These are phyloP conservation scores for Nannochloris sp. DNA, from an alignment of 139 green algal species.

Conservation along the genomic window DNA sequence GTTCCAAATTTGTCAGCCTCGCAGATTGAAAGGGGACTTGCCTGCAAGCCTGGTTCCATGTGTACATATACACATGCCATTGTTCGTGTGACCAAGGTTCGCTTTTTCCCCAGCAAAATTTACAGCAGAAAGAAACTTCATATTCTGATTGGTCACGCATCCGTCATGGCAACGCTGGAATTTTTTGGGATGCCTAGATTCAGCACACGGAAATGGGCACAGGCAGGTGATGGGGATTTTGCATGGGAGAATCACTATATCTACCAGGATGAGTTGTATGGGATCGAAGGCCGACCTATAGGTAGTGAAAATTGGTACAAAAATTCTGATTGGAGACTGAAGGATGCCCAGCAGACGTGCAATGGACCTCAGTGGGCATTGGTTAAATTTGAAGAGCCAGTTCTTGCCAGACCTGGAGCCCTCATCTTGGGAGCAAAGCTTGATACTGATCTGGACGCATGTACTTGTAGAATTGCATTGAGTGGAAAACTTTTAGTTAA, in stretches of 20 bases:
- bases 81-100: conserved; percentile 71
- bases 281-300: conserved; percentile 54
- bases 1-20: conserved; percentile 78
- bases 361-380: conserved; percentile 71
- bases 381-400: conserved; percentile 69
- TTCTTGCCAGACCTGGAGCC: conserved; percentile 61
- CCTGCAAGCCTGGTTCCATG: conserved; percentile 54
- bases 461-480: conserved; percentile 80
- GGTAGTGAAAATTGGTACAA: background rate
- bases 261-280: conserved; percentile 64
- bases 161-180: conserved; percentile 65
- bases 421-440: conserved; percentile 82
- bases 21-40: conserved; percentile 72
- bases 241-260: conserved; percentile 51
- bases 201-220: conserved; percentile 3
- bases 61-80: conserved; percentile 65
- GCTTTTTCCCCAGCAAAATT: conserved; percentile 46
- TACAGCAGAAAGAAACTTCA: conserved; percentile 55
- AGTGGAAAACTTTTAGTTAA: conserved; percentile 57
- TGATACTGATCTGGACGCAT: conserved; percentile 58
- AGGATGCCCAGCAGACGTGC: conserved; percentile 11
- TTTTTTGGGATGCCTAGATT: conserved; percentile 61
- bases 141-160: conserved; percentile 70
- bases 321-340: background rate
- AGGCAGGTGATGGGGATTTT: conserved; percentile 29